A percentile compares a stretch with the other conserved stretches of the same genome.
phyloP scores from a whole-genome alignment of 75 land plant species.

The Sequoiadendron giganteum region DNA sequence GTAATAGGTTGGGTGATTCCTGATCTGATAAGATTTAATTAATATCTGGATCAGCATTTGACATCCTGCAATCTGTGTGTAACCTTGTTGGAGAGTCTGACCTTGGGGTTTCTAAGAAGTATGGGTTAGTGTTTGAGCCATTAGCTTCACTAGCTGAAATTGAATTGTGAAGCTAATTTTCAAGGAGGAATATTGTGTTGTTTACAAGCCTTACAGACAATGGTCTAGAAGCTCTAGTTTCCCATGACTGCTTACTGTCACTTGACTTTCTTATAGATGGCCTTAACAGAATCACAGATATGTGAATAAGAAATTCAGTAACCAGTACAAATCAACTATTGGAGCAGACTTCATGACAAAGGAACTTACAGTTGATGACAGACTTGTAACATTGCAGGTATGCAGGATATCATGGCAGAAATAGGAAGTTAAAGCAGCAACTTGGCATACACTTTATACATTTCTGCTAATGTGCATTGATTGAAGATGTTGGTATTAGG shows the following conservation, averaged over 20 bases:
- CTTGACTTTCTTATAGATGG: not conserved
- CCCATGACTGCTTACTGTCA: not conserved
- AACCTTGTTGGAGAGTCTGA: not conserved
- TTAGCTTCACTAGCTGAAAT: not conserved
- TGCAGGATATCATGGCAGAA: not conserved
- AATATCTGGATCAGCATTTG: not conserved
- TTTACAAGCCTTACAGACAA: not conserved
- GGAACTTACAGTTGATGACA: slow-evolving; percentile 62
- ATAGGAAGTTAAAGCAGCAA: not conserved
- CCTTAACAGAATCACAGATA: slow-evolving; percentile 32
- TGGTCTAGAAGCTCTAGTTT: not conserved
- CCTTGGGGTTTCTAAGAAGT: not conserved
- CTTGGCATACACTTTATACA: not conserved
- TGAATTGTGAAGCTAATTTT: too few species aligned
- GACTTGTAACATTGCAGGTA: slow-evolving; percentile 71
- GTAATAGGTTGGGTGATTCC: not conserved
- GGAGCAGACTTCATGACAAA: slow-evolving; percentile 84
- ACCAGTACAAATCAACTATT: slow-evolving; percentile 71
- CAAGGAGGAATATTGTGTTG: not conserved
- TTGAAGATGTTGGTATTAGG: not conserved
- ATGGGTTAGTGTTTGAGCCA: not conserved
- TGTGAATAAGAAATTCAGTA: slow-evolving; percentile 56
- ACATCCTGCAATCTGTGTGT: not conserved
- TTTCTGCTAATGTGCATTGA: not conserved
- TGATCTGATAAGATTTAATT: not conserved